These are phyloP conservation scores for Ustilago trichophora DNA, from an alignment of 1,284 basidiomycete species.

Conservation along the genomic window DNA sequence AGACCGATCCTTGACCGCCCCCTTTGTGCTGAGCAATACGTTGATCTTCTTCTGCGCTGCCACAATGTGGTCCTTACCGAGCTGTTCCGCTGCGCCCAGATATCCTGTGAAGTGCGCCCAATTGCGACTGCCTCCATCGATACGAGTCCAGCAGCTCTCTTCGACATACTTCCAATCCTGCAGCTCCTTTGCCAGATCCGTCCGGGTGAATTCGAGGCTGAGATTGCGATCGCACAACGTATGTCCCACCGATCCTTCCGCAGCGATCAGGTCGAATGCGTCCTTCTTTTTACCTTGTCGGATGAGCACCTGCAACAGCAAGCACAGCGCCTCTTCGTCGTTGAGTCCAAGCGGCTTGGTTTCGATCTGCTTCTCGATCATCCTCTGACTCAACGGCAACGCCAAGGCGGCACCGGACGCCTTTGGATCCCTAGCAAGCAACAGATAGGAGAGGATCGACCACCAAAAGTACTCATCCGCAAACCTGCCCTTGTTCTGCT, in stretches of 20 bases:
- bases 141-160: constrained; percentile 72
- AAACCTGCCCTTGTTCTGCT: constrained; percentile 82
- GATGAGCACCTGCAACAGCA: constrained; percentile 77
- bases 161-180: constrained; percentile 70
- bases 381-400: constrained; percentile 72
- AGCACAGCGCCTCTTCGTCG: constrained; percentile 78
- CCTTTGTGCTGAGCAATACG: constrained; percentile 71
- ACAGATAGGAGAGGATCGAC: constrained; percentile 79
- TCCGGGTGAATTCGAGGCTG: constrained; percentile 72
- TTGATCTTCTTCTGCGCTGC: constrained; percentile 31
- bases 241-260: constrained; percentile 69
- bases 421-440: constrained; percentile 68
- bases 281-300: constrained; percentile 70
- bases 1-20: constrained; percentile 73
- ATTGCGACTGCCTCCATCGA: constrained; percentile 52
- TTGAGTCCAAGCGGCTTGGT: constrained; percentile 77
- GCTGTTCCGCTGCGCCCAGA: constrained; percentile 33
- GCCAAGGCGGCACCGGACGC: constrained; percentile 71
- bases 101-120: constrained; percentile 35
- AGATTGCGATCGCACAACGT: constrained; percentile 77
- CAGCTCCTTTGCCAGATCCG: constrained; percentile 46
- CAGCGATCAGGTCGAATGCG: constrained; percentile 77
- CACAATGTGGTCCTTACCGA: constrained; percentile 21
- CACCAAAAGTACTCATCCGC: constrained; percentile 80
- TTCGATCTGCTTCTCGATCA: constrained; percentile 76